Evolutionary conservation across 2,329 filamentous ascomycete species (phyloP).

Genomic region (Calonectria naviculata): DNA sequence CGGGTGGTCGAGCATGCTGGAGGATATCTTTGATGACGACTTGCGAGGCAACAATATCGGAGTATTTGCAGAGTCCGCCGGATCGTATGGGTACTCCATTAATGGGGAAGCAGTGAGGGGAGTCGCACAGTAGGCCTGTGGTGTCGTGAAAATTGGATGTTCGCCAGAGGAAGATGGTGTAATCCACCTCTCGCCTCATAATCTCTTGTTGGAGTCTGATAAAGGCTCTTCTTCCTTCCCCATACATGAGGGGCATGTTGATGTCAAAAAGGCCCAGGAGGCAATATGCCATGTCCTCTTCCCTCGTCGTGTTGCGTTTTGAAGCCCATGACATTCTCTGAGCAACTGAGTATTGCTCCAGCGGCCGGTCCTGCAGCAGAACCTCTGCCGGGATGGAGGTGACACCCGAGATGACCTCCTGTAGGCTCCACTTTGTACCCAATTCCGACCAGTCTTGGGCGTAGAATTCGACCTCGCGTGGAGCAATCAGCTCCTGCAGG

Average conservation of each 20-base stretch:
- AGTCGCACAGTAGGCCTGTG: constrained; percentile 17
- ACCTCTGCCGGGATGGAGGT: constrained; percentile 10
- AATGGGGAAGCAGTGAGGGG: constrained; percentile 12
- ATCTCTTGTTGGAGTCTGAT: constrained; percentile 19
- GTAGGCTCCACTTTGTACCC: constrained; percentile 22
- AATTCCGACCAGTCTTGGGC: constrained; percentile 20
- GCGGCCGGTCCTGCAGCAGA: constrained; percentile 6
- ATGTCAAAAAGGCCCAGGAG: constrained; percentile 22
- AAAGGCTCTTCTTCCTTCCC: constrained; percentile 15
- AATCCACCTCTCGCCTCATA: constrained; percentile 16
- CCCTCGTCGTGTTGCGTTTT: constrained; percentile 13
- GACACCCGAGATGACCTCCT: constrained; percentile 12
- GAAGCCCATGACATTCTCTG: constrained; percentile 24
- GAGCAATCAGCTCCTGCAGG: constrained; percentile 23
- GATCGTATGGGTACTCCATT: constrained; percentile 9
- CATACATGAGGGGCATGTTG: constrained; percentile 22
- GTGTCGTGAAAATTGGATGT: not conserved
- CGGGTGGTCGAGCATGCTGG: not conserved
- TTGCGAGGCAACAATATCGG: not conserved
- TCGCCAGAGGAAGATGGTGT: constrained; percentile 23
- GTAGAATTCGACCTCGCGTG: constrained; percentile 24
- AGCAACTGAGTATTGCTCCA: not conserved
- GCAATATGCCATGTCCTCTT: constrained; percentile 21
- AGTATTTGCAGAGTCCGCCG: constrained; percentile 6
- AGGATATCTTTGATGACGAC: not conserved